phyloP scores from a whole-genome alignment of 441 rosid genomes.

The Eutrema salsugineum region DNA sequence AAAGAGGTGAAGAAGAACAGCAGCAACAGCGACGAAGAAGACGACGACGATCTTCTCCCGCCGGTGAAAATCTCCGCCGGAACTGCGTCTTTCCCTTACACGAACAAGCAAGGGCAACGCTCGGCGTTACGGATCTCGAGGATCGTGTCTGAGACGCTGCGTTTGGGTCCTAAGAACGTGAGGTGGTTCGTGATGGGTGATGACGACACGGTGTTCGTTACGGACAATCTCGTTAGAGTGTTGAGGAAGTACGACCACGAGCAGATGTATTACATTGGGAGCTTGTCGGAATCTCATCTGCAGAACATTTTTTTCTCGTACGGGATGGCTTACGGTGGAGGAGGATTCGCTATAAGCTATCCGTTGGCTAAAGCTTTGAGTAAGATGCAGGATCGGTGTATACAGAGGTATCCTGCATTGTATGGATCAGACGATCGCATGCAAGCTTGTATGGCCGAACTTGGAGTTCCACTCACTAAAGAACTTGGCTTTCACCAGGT shows the following conservation, averaged over 20 bases:
- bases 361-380: constrained; percentile 73
- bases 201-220: constrained; percentile 80
- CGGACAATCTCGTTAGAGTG: constrained; percentile 70
- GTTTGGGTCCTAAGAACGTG: constrained; percentile 53
- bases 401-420: constrained; percentile 72
- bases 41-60: constrained; percentile 38
- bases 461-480: constrained; percentile 91
- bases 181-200: constrained; percentile 98
- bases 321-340: constrained; percentile 97
- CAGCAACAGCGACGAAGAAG: constrained; percentile 6
- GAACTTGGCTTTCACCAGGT: constrained; percentile 95
- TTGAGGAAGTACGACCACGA: constrained; percentile 75
- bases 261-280: constrained; percentile 82
- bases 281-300: constrained; percentile 81
- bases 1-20: constrained; percentile 27
- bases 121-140: constrained; percentile 91
- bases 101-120: constrained; percentile 72
- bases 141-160: constrained; percentile 77
- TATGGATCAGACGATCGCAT: constrained; percentile 93
- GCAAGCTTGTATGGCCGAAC: constrained; percentile 97
- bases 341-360: constrained; percentile 87
- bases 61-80: constrained; percentile 62
- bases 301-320: constrained; percentile 87
- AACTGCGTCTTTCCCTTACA: constrained; percentile 62
- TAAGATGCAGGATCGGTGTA: constrained; percentile 77